These are phyloP conservation scores for Pyrus pyrifolia DNA, from an alignment of 306 rosid genomes.

Conservation along the genomic window DNA sequence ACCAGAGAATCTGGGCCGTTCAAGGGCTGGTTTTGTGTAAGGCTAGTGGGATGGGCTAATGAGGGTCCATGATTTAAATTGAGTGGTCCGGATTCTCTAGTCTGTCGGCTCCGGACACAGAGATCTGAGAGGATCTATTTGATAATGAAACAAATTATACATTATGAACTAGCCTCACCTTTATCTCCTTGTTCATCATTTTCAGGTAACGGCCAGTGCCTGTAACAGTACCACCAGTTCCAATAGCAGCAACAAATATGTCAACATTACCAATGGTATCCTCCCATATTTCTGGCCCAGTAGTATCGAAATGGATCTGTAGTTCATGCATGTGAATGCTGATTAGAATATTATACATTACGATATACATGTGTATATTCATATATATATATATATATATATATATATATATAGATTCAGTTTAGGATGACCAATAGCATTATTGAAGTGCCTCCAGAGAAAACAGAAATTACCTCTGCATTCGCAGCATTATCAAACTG, in stretches of 20 bases:
- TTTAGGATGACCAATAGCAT: neutral
- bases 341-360: neutral
- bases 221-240: constrained; percentile 92
- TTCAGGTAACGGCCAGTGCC: constrained; percentile 90
- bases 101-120: too few relatives aligned
- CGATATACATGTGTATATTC: neutral
- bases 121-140: neutral
- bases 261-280: constrained; percentile 88
- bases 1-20: too few relatives aligned
- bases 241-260: constrained; percentile 79
- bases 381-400: too few relatives aligned
- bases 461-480: constrained; percentile 52
- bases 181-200: constrained; percentile 50
- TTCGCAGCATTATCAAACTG: constrained; percentile 82
- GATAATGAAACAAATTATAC: neutral
- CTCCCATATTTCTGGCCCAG: constrained; percentile 99
- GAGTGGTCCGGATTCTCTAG: too few relatives aligned
- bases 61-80: too few relatives aligned
- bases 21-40: too few relatives aligned
- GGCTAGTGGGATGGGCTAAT: too few relatives aligned
- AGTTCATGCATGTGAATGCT: constrained; percentile 34
- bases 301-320: constrained; percentile 95
- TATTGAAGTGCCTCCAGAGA: constrained; percentile 13
- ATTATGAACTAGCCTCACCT: constrained; percentile 39
- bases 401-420: neutral